phyloP scores from a whole-genome alignment of 495 filamentous ascomycete genomes.

The Aspergillus leporis region DNA sequence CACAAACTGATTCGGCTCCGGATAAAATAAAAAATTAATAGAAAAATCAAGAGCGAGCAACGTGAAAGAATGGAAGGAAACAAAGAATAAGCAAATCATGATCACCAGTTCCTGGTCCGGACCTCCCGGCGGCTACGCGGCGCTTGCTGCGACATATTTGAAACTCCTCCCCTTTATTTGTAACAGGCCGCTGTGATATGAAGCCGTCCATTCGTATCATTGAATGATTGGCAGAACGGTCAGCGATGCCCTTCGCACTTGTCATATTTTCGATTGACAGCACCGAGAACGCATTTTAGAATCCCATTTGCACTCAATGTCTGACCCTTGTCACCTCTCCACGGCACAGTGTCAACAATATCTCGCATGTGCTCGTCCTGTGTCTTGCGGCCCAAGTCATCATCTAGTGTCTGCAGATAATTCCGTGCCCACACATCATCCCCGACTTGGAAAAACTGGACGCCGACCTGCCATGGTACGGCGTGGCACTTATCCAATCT shows the following conservation, averaged over 20 bases:
- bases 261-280: slow-evolving; percentile 35
- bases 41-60: background rate
- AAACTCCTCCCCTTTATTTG: background rate
- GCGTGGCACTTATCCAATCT: slow-evolving; percentile 71
- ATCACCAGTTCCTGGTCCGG: background rate
- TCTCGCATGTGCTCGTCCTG: slow-evolving; percentile 63
- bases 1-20: too few species aligned
- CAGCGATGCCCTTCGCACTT: slow-evolving; percentile 26
- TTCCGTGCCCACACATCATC: slow-evolving; percentile 62
- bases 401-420: slow-evolving; percentile 75
- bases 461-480: slow-evolving; percentile 81
- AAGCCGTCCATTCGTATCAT: too few species aligned
- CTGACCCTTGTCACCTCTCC: slow-evolving; percentile 46
- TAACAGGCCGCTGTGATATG: background rate
- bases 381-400: slow-evolving; percentile 59
- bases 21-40: background rate
- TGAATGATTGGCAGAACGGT: slow-evolving; percentile 2
- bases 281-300: slow-evolving; percentile 80
- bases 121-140: slow-evolving; percentile 6
- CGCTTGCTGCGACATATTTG: slow-evolving; percentile 16
- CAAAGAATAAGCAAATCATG: background rate
- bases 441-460: slow-evolving; percentile 98
- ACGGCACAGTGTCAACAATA: slow-evolving; percentile 93
- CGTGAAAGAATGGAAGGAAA: background rate
- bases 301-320: slow-evolving; percentile 66